phyloP scores from a whole-genome alignment of 495 filamentous ascomycete genomes.

The Gamarada debralockiae region DNA sequence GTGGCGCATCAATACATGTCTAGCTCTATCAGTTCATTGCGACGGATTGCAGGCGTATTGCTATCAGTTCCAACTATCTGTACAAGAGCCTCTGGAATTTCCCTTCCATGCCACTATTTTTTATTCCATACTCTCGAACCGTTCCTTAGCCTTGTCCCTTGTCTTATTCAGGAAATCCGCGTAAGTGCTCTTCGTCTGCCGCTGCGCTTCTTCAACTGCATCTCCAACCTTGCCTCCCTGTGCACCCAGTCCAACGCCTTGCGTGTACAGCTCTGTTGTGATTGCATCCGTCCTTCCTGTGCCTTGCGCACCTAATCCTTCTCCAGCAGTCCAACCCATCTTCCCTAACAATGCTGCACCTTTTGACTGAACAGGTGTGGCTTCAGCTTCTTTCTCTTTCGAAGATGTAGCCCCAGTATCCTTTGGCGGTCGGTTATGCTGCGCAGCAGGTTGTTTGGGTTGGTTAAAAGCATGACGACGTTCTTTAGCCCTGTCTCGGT shows the following conservation, averaged over 20 bases:
- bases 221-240: constrained; percentile 81
- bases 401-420: background rate
- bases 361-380: constrained; percentile 57
- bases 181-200: constrained; percentile 66
- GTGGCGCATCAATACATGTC: too few relatives aligned
- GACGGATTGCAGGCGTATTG: too few relatives aligned
- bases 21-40: too few relatives aligned
- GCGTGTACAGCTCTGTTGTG: constrained; percentile 71
- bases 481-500: constrained; percentile 82
- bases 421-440: constrained; percentile 35
- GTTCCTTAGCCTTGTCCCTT: constrained; percentile 72
- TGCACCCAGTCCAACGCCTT: constrained; percentile 82
- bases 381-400: constrained; percentile 21
- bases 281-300: constrained; percentile 75
- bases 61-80: too few relatives aligned
- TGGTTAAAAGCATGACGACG: constrained; percentile 73
- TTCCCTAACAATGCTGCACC: constrained; percentile 81
- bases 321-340: constrained; percentile 84
- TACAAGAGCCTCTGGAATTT: too few relatives aligned
- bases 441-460: constrained; percentile 48
- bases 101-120: too few relatives aligned
- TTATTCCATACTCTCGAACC: constrained; percentile 52
- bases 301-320: constrained; percentile 76
- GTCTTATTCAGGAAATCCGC: constrained; percentile 75
- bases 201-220: constrained; percentile 71